phyloP scores from a whole-genome alignment of 192 early-diverging fungal genomes.

The Entomortierella chlamydospora region DNA sequence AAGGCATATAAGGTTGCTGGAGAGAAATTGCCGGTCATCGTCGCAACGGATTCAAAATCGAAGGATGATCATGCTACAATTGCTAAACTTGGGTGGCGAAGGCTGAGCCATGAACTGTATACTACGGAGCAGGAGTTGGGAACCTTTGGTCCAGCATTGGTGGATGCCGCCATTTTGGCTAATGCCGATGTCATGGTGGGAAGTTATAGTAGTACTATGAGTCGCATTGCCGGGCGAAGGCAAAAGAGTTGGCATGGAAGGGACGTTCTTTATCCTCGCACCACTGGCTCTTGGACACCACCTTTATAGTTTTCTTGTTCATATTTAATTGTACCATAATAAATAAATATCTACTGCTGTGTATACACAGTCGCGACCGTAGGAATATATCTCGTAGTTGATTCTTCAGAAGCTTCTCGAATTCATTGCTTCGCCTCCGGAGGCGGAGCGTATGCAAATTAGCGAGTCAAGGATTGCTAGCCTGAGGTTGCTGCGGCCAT shows the following conservation, averaged over 20 bases:
- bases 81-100: constrained; percentile 32
- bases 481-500: no score
- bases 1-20: constrained; percentile 6
- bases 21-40: constrained; percentile 27
- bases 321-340: no score
- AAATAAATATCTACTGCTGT: no score
- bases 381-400: no score
- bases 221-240: constrained; percentile 16
- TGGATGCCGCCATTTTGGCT: constrained; percentile 38
- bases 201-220: constrained; percentile 33
- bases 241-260: constrained; percentile 29
- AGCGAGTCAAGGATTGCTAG: neutral
- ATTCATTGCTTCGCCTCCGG: constrained; percentile 19
- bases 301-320: neutral
- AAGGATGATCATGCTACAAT: constrained; percentile 30
- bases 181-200: constrained; percentile 40
- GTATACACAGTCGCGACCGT: no score
- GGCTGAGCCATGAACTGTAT: constrained; percentile 36
- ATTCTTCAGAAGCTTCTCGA: no score
- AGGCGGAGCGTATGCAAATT: constrained; percentile 10
- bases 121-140: constrained; percentile 43
- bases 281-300: constrained; percentile 22
- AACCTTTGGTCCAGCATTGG: constrained; percentile 42
- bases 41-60: constrained; percentile 24
- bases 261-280: constrained; percentile 33